Evolutionary conservation across 495 filamentous ascomycete genomes (phyloP), one percentile per base, ranked within the genome.

Genomic region (Penicillium robsamsonii): DNA sequence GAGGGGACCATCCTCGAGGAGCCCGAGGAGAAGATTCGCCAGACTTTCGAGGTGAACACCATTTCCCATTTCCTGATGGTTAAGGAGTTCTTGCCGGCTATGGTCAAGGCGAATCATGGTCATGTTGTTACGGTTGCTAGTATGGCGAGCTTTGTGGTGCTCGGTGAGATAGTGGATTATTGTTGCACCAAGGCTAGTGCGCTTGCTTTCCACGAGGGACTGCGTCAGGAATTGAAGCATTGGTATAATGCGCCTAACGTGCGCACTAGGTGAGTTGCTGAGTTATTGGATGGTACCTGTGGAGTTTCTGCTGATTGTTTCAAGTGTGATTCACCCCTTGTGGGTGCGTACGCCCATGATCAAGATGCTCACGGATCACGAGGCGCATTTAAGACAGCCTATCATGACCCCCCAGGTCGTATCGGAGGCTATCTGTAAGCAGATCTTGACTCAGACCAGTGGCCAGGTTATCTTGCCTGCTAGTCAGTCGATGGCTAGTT

Each of bases 1-100:
- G 70, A 75, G 15, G 68, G 70, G 15, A 66, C 70, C 5, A 79
- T 86, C 41, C 72, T 85, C 5, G 69, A 79, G 0, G 70, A 75
- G 33, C 53, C 77, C 8, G 75, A 79, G 57, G 63, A 66, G 24
- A 59, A 72, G 20, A 76, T 86, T 33, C 65, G 74, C 7, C 72
- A 71, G 31, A 77, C 79, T 44, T 85, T 84, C 59, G 77, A 79
- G 58, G 79, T 86, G 45, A 87, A 87, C 67, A 74, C 79, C n/a
- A 63, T 87, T 46, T 73, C 77, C 31, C 82, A 86, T 61, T 86
- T 79, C 72, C 71, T 76, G 38, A 79, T 75, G 43, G 73, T 84
- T 3, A 76, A 83, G 58, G 80, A 83, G 57, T 87, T 86, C 65
- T 65, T 87, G 43, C 84, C 84, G 0, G 75, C 67, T 47, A 87